Evolutionary conservation across 2,329 filamentous ascomycete genomes (phyloP), one percentile per base, ranked within the genome.

Genomic region (Metarhizium humberi): DNA sequence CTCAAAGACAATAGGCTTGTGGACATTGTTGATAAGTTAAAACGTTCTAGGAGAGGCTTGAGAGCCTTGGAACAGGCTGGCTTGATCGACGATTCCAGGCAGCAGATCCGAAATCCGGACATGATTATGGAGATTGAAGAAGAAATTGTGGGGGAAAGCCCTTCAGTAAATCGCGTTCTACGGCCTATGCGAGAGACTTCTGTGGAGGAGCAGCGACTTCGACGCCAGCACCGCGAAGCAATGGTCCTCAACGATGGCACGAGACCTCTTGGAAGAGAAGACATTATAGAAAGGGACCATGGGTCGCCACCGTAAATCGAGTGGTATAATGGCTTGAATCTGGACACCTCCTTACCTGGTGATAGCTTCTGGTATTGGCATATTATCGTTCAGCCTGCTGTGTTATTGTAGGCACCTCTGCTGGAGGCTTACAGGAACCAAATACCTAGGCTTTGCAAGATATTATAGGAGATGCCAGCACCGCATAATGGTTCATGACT

Each of bases 161-260:
- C 59, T 8, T 54, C 59, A 3, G 69, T 68, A 34, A 61, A 59
- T 42, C 67, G 67, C 25, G 56, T 62, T 6, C 62, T 68, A 36
- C 63, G 71, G 40, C 65, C 68, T 2, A 63, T 55, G 11, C 40
- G 76, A 57, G 79, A 82, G 56, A 79, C 82, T 66, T 83, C 76
- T 57, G 75, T 71, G 6, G 84, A 84, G 65, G 88, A 92, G 67
- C 85, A 88, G 63, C 81, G 86, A 53, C 75, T 92, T 57, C 77
- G 90, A 57, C 80, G 91, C 60, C 80, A 89, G 51, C 81, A 92
- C 65, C 80, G 91, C 61, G 90, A 96, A 73, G 91, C 90, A 4
- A 92, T 96, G 81, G 91, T 96, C 20, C 75, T 96, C 55, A 92
- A 91, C 64, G 90, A 95, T 64, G 88, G 89, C n/a, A 89, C 82